A percentile compares a stretch with the other conserved stretches of the same genome.
Evolutionary conservation across 2,329 filamentous ascomycete species (phyloP).

Genomic region (Colletotrichum sansevieriae): DNA sequence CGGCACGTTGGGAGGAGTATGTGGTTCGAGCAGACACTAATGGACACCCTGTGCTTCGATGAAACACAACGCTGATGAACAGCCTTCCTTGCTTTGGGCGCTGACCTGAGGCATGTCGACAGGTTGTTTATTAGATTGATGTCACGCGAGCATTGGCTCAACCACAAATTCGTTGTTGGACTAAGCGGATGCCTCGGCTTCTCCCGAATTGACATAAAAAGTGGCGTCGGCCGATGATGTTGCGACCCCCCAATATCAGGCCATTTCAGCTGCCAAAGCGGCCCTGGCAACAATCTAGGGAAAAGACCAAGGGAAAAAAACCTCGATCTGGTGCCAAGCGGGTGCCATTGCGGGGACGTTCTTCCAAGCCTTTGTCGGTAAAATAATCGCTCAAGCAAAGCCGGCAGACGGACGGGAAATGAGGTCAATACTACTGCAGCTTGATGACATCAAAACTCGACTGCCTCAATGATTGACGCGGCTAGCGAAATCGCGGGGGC

Average conservation of each 20-base stretch:
- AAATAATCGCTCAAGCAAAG: conserved; percentile 18
- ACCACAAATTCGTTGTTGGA: neutral
- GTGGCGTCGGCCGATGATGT: conserved; percentile 31
- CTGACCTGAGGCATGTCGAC: neutral
- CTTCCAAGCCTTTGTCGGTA: conserved; percentile 9
- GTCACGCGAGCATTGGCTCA: neutral
- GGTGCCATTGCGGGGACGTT: neutral
- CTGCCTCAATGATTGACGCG: conserved; percentile 36
- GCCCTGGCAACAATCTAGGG: neutral
- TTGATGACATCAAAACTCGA: conserved; percentile 23
- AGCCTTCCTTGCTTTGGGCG: neutral
- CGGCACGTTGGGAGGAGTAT: too few species aligned
- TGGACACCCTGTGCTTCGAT: too few species aligned
- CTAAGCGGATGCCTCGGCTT: conserved; percentile 11
- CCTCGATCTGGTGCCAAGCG: neutral
- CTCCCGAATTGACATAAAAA: conserved; percentile 34
- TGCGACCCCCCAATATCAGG: conserved; percentile 20
- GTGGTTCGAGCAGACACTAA: too few species aligned
- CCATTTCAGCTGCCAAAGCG: conserved; percentile 25
- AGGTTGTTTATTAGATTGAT: neutral
- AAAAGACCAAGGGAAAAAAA: neutral
- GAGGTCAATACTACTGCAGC: conserved; percentile 14
- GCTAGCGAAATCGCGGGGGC: conserved; percentile 35
- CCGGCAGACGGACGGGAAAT: conserved; percentile 1
- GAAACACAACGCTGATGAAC: too few species aligned